Conservation (phyloP, 2,329 filamentous ascomycete genomes). For the Hypoxylon sp. region DNA sequence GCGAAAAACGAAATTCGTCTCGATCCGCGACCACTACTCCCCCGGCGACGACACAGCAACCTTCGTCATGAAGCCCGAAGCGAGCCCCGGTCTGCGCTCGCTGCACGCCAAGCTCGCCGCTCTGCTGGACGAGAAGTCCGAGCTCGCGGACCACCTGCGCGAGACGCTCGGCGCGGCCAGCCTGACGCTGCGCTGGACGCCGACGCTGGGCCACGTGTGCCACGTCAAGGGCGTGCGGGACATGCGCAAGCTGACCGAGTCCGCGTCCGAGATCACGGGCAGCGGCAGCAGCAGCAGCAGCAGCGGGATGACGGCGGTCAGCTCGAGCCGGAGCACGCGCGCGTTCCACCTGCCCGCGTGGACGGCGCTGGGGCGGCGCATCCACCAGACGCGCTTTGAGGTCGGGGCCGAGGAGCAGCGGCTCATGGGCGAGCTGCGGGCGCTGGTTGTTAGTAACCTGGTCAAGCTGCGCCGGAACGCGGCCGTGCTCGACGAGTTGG, state of each 20-base stretch:
- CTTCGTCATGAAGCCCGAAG: slow-evolving; percentile 73
- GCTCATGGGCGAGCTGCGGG: slow-evolving; percentile 78
- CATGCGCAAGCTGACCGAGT: slow-evolving; percentile 47
- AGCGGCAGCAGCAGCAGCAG: slow-evolving; percentile 20
- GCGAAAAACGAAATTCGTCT: slow-evolving; percentile 55
- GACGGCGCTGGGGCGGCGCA: slow-evolving; percentile 79
- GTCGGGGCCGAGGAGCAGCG: slow-evolving; percentile 86
- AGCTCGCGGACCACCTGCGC: slow-evolving; percentile 69
- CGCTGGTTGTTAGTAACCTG: slow-evolving; percentile 80
- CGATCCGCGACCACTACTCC: slow-evolving; percentile 65
- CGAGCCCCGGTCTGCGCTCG: slow-evolving; percentile 69
- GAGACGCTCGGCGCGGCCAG: slow-evolving; percentile 67
- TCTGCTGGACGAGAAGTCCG: slow-evolving; percentile 67
- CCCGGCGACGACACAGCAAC: slow-evolving; percentile 64
- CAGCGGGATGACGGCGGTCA: slow-evolving; percentile 57
- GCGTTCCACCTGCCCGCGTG: slow-evolving; percentile 87
- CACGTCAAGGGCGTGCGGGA: slow-evolving; percentile 84
- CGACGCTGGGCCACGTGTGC: slow-evolving; percentile 86
- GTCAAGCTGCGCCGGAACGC: slow-evolving; percentile 90
- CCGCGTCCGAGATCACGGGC: no score
- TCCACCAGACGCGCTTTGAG: slow-evolving; percentile 79
- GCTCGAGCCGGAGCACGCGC: slow-evolving; percentile 82
- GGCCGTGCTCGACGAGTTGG: slow-evolving; percentile 89
- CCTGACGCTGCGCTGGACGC: slow-evolving; percentile 85
- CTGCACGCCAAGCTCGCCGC: slow-evolving; percentile 74